Percentiles rank a stretch among this genome's conserved stretches.
phyloP scores from a whole-genome alignment of 805 yeast species.

The Saturnispora sanitii region DNA sequence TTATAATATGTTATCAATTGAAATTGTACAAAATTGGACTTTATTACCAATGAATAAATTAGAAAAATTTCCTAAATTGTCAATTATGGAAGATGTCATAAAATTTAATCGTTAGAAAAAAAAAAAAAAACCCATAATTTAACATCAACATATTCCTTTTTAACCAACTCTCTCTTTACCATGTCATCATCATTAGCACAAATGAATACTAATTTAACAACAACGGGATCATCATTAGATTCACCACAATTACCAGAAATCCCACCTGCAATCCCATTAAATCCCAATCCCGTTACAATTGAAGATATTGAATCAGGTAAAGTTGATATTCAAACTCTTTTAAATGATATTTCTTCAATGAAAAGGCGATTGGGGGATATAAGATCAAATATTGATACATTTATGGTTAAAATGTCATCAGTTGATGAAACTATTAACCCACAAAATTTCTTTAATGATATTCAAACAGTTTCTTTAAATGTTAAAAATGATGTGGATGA shows the following conservation, averaged over 20 bases:
- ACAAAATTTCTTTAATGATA: constrained; percentile 31
- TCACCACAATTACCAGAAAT: constrained; percentile 1
- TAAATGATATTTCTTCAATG: constrained; percentile 29
- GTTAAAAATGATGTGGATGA: constrained; percentile 32
- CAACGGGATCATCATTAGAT: too few species aligned
- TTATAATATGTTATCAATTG: not conserved
- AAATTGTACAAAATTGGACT: not conserved
- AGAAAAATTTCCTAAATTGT: not conserved
- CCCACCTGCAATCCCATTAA: constrained; percentile 9
- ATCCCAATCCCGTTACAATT: constrained; percentile 21
- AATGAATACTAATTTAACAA: too few species aligned
- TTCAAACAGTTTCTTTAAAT: constrained; percentile 27
- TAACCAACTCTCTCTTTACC: too few species aligned
- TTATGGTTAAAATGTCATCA: constrained; percentile 28
- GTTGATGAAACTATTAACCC: constrained; percentile 38
- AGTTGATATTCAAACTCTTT: constrained; percentile 26
- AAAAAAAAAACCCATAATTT: not conserved
- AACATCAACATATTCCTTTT: too few species aligned
- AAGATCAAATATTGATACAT: constrained; percentile 32
- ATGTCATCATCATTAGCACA: too few species aligned
- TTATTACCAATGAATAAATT: not conserved
- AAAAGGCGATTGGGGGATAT: constrained; percentile 24
- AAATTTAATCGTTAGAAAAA: not conserved
- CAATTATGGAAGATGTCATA: not conserved
- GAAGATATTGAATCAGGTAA: constrained; percentile 35